Percentiles rank a stretch among this genome's conserved stretches.
Conservation (phyloP, 441 rosid genomes). For the Gossypium schwendimanii region DNA sequence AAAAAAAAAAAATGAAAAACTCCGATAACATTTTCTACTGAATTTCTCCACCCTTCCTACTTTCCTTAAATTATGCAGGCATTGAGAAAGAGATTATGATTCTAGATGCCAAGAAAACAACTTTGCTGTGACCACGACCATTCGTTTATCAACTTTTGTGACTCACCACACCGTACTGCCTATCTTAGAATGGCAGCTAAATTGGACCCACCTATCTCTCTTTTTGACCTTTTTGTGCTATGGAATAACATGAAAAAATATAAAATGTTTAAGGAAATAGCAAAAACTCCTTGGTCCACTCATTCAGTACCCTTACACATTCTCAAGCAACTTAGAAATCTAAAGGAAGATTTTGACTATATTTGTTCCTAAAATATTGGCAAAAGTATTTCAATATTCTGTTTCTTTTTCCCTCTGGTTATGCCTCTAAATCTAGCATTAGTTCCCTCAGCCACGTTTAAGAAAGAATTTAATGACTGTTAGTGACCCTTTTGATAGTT, state of each 20-base stretch:
- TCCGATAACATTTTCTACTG: background rate
- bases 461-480: background rate
- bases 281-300: background rate
- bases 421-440: background rate
- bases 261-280: background rate
- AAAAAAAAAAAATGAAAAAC: background rate
- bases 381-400: background rate
- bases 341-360: background rate
- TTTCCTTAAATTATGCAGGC: background rate
- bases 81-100: conserved; percentile 14
- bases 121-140: conserved; percentile 18
- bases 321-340: background rate
- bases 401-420: background rate
- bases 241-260: background rate
- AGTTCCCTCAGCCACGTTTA: background rate
- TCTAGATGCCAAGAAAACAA: conserved; percentile 17
- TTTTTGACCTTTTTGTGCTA: background rate
- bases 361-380: background rate
- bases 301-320: background rate
- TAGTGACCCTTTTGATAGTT: no score
- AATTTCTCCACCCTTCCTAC: background rate
- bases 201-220: background rate
- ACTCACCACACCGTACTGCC: background rate
- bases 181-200: background rate
- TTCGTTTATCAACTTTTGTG: conserved; percentile 3